Evolutionary conservation across 202 grass and related monocot species (phyloP).

Genomic region (Zoysia matrella): DNA sequence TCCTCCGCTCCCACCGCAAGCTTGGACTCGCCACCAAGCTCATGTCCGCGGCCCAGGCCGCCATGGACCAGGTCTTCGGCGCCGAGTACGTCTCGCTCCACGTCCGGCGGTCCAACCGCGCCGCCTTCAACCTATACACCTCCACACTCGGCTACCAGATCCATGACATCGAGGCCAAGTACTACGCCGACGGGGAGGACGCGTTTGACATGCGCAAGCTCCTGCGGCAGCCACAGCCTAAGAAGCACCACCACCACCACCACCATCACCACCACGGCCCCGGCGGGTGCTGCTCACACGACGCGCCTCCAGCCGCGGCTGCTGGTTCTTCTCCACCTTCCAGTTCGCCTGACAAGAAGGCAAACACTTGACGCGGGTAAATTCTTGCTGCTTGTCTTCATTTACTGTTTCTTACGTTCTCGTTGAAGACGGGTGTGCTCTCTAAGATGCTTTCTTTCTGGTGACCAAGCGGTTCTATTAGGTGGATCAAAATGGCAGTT

Average conservation of each 20-base stretch:
- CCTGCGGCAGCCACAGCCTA: slow-evolving; percentile 50
- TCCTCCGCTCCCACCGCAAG: slow-evolving; percentile 97
- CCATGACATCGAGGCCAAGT: slow-evolving; percentile 90
- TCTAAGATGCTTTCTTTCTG: not conserved
- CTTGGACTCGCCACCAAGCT: slow-evolving; percentile 95
- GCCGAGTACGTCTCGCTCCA: slow-evolving; percentile 96
- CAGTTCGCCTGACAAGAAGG: slow-evolving; percentile 50
- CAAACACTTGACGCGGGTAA: slow-evolving; percentile 39
- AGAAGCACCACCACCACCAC: slow-evolving; percentile 67
- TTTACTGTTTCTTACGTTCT: not conserved
- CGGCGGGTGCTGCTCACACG: slow-evolving; percentile 71
- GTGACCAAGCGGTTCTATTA: too few relatives aligned
- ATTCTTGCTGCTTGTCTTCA: not conserved
- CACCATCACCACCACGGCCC: slow-evolving; percentile 66
- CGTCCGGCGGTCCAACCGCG: slow-evolving; percentile 86
- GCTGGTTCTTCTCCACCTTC: slow-evolving; percentile 33
- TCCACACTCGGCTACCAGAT: slow-evolving; percentile 84
- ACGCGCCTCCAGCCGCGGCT: slow-evolving; percentile 37
- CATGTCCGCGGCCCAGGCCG: slow-evolving; percentile 78
- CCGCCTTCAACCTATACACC: slow-evolving; percentile 87
- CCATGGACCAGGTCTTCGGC: not conserved
- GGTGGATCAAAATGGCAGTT: too few relatives aligned
- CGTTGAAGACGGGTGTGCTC: not conserved
- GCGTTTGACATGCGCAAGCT: slow-evolving; percentile 83
- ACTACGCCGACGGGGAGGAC: slow-evolving; percentile 90